Percentiles rank a stretch among this genome's conserved stretches.
phyloP scores from a whole-genome alignment of 257 asterid genomes.

The Capsicum pubescens region DNA sequence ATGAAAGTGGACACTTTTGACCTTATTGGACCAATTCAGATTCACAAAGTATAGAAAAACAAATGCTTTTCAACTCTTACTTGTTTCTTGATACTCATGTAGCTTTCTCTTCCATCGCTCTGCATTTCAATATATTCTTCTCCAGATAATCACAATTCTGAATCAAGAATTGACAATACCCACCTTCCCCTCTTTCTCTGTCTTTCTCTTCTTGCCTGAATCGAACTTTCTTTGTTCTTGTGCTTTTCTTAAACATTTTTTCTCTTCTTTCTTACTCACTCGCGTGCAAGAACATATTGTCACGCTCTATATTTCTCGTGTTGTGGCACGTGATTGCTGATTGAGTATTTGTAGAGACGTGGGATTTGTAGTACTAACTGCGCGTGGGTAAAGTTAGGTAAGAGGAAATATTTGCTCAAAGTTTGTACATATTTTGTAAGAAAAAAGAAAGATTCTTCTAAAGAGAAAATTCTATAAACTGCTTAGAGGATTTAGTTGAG shows the following conservation, averaged over 20 bases:
- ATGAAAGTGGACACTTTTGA: conserved; percentile 48
- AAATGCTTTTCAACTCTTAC: conserved; percentile 7
- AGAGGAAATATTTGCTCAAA: conserved; percentile 18
- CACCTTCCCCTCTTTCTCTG: neutral
- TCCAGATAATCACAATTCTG: neutral
- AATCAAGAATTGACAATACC: conserved; percentile 1
- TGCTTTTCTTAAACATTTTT: neutral
- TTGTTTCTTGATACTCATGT: neutral
- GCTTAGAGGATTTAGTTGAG: neutral
- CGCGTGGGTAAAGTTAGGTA: conserved; percentile 14
- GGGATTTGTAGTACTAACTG: neutral
- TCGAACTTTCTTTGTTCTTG: neutral
- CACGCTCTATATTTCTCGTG: neutral
- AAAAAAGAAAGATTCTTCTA: neutral
- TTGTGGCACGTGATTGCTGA: neutral
- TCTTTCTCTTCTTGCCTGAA: neutral
- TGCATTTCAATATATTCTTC: neutral
- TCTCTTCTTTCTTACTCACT: neutral
- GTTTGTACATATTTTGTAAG: neutral
- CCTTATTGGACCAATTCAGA: conserved; percentile 46
- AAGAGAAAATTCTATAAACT: neutral
- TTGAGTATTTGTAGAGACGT: neutral
- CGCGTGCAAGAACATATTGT: neutral
- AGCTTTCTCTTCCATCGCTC: neutral
- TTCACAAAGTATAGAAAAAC: neutral